Conservation (phyloP, 2,329 filamentous ascomycete species). For the Ustulina deusta region DNA sequence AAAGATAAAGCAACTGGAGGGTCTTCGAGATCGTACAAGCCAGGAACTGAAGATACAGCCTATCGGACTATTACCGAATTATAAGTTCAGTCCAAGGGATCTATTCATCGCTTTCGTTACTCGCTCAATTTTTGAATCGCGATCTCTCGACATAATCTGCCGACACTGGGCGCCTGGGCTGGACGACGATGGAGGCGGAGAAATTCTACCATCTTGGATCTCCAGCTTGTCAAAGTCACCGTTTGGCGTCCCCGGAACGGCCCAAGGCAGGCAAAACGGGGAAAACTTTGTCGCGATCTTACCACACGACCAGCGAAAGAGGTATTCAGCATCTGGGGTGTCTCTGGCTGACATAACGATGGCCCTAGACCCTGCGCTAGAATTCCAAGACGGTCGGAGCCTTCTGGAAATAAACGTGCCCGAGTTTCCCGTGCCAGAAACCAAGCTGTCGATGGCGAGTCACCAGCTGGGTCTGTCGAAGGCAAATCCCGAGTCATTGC, state of each 20-base stretch:
- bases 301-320: constrained; percentile 17
- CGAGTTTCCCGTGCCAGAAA: background rate
- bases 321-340: constrained; percentile 10
- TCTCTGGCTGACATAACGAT: constrained; percentile 1
- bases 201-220: constrained; percentile 26
- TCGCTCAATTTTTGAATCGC: constrained; percentile 6
- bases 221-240: constrained; percentile 12
- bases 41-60: constrained; percentile 10
- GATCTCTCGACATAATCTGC: constrained; percentile 24
- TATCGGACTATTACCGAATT: constrained; percentile 26
- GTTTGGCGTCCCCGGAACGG: constrained; percentile 12
- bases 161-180: constrained; percentile 24
- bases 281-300: constrained; percentile 26
- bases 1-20: constrained; percentile 12
- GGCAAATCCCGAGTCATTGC: background rate
- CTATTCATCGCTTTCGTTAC: constrained; percentile 33
- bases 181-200: constrained; percentile 17
- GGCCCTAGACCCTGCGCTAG: constrained; percentile 11
- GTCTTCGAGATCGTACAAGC: constrained; percentile 8
- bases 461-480: constrained; percentile 16
- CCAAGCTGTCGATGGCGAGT: background rate
- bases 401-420: constrained; percentile 9
- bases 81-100: constrained; percentile 26
- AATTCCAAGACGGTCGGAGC: constrained; percentile 2
- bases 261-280: constrained; percentile 23